phyloP scores from a whole-genome alignment of 306 rosid species.

The Quercus variabilis region DNA sequence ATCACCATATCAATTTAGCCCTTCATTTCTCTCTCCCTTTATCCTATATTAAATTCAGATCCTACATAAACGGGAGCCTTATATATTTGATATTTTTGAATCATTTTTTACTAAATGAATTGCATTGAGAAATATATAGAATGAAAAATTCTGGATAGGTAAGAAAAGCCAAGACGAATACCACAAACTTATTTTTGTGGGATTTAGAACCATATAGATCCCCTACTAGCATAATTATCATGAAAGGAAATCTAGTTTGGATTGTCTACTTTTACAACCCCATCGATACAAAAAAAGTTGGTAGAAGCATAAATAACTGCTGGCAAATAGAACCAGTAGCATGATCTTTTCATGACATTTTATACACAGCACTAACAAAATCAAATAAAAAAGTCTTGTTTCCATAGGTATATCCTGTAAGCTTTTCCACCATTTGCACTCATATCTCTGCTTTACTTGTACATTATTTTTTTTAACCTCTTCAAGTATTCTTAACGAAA shows the following conservation, averaged over 20 bases:
- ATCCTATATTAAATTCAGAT: too few species aligned
- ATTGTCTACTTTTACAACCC: neutral
- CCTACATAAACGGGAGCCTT: too few species aligned
- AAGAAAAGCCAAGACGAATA: neutral
- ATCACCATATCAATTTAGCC: neutral
- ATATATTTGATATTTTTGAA: too few species aligned
- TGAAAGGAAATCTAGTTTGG: neutral
- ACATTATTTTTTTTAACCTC: neutral
- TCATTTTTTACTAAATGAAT: neutral
- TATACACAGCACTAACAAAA: neutral
- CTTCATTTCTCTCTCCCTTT: neutral
- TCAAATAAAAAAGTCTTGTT: neutral
- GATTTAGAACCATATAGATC: neutral
- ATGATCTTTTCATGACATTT: neutral
- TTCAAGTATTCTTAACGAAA: neutral
- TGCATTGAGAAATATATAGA: neutral
- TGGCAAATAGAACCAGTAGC: neutral
- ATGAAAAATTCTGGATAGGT: neutral
- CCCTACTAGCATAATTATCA: neutral
- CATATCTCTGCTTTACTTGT: neutral
- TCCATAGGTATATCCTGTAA: neutral
- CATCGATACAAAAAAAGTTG: neutral
- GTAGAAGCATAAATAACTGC: neutral
- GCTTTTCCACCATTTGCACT: neutral
- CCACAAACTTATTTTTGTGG: neutral